Base-by-base conservation (phyloP, 2,329 filamentous ascomycete species). In the Nemania serpens region DNA sequence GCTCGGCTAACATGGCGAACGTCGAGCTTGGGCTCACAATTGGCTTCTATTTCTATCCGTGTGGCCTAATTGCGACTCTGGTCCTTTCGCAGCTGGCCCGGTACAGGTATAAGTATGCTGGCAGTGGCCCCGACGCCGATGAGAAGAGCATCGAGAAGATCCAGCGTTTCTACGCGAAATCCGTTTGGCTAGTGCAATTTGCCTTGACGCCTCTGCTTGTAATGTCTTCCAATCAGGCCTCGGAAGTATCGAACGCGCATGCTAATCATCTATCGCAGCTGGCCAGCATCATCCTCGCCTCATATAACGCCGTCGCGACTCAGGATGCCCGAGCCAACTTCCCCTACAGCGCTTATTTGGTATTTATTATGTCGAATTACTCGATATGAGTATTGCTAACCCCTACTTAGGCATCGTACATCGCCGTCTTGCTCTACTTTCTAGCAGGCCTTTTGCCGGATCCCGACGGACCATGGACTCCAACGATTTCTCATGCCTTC, bases 401-500 rank as follows among this genome's bases (percentile, higher is more conserved):
- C n/a, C 29, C 15, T 5, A 58, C 12, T 5, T 51, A 69, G 76
- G 75, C 78, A 5, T 77, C 78, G 2, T 71, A 78, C 50, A 75
- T 77, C 13, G 77, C 71, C 7, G 76, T 78, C 3, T 45, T 79
- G 4, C 73, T 80, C 3, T 80, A 78, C 62, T 79, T 76, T 47
- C 59, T 78, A 3, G 75, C 75, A 20, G 78, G 78, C 2, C 66
- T 80, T 51, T 70, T 80, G 6, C 78, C 78, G 2, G 76, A 80
- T 41, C 78, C 78, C 1, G 77, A 79, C 63, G 78, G 78, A 1
- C 78, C 78, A 6, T 80, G 78, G 78, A 72, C 74, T 4, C 78
- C 77, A 1, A 70, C 69, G 10, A 61, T 70, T 17, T 65, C 77
- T 18, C 76, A 79, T 41, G 68, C 72, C 57, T 70, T 69, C 48